These are phyloP conservation scores for Meira nashicola DNA, from an alignment of 1,284 basidiomycete genomes.

Conservation along the genomic window DNA sequence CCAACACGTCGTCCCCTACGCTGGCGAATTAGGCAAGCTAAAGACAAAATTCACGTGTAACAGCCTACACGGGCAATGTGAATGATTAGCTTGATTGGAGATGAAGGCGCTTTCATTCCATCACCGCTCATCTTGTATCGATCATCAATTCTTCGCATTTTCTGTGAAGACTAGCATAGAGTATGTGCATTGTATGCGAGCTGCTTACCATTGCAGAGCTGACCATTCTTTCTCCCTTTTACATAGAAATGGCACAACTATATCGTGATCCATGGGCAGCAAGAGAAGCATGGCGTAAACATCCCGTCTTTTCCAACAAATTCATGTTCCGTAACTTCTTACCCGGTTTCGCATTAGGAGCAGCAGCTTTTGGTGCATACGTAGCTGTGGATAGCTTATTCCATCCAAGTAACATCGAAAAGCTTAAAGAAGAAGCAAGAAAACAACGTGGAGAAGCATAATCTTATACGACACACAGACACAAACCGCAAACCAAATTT, in stretches of 20 bases:
- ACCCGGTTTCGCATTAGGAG: slow-evolving; percentile 47
- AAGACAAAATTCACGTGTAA: no score
- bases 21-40: no score
- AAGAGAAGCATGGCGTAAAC: slow-evolving; percentile 52
- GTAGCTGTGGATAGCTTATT: slow-evolving; percentile 33
- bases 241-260: slow-evolving; percentile 29
- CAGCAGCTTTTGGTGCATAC: slow-evolving; percentile 37
- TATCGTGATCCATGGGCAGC: slow-evolving; percentile 52
- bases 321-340: slow-evolving; percentile 47
- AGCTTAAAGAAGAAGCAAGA: slow-evolving; percentile 45
- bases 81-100: no score
- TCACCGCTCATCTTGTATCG: no score
- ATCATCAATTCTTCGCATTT: no score
- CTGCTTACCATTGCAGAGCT: neutral
- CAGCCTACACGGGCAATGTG: no score
- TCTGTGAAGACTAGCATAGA: no score
- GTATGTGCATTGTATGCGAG: no score
- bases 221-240: neutral
- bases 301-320: slow-evolving; percentile 49
- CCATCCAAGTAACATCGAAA: slow-evolving; percentile 45
- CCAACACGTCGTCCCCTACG: no score
- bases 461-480: neutral
- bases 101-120: no score
- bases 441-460: slow-evolving; percentile 24
- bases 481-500: neutral